Conservation (phyloP, 2,329 filamentous ascomycete species). For the Xylariaceae sp. region DNA sequence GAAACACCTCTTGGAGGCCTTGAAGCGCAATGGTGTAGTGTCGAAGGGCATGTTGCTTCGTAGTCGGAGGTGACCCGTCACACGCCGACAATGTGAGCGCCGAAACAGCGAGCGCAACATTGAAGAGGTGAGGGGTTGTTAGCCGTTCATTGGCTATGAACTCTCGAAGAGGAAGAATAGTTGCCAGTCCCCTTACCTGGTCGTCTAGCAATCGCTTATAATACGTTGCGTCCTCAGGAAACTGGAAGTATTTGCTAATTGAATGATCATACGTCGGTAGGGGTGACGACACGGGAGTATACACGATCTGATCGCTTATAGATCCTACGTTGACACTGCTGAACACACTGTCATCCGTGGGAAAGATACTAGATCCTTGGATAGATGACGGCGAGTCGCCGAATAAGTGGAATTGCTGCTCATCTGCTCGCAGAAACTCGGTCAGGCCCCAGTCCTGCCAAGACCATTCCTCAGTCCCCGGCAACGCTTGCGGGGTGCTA, state of each 20-base stretch:
- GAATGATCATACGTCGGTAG: not conserved
- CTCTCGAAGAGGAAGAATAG: not conserved
- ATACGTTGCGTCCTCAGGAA: not conserved
- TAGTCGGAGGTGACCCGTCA: not conserved
- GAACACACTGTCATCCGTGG: not conserved
- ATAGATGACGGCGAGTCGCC: not conserved
- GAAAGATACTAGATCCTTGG: not conserved
- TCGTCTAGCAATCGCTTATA: not conserved
- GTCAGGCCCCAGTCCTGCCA: not conserved
- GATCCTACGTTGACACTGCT: not conserved
- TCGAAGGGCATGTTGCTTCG: not conserved
- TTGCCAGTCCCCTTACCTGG: not conserved
- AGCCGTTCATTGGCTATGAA: not conserved
- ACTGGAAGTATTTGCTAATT: not conserved
- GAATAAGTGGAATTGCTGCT: not conserved
- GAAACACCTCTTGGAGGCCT: not conserved
- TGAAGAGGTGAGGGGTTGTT: not conserved
- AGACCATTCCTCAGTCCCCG: not conserved
- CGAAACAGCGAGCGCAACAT: not conserved
- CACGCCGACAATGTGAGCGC: not conserved
- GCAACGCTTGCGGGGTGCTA: not conserved
- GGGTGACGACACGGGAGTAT: not conserved
- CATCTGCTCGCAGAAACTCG: not conserved
- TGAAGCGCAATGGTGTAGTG: not conserved
- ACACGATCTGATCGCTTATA: not conserved